Percentiles rank a stretch among this genome's conserved stretches.
Evolutionary conservation across 257 asterid species (phyloP).

Genomic region (Ocimum tenuiflorum): DNA sequence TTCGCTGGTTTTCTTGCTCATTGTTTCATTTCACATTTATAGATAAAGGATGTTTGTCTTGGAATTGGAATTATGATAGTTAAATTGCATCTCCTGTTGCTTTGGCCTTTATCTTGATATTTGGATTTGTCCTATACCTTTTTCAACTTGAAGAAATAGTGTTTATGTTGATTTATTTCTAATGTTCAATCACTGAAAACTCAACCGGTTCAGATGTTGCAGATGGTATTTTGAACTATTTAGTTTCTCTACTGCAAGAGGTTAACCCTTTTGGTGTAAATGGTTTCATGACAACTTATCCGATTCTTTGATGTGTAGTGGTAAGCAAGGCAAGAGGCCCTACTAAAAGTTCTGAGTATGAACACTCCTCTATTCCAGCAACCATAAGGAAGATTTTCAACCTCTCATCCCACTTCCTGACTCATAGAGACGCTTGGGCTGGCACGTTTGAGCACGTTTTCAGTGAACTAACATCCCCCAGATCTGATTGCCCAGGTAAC

Average conservation of each 20-base stretch:
- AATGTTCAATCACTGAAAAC: too few species aligned
- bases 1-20: not conserved
- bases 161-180: too few species aligned
- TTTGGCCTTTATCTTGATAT: too few species aligned
- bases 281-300: not conserved
- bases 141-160: too few species aligned
- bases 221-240: too few species aligned
- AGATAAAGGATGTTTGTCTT: not conserved
- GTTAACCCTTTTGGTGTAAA: not conserved
- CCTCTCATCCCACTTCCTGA: conserved; percentile 46
- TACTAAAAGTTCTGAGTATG: conserved; percentile 46
- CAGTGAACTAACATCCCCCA: conserved; percentile 40
- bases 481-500: conserved; percentile 66
- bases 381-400: conserved; percentile 58
- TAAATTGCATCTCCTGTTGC: too few species aligned
- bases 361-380: conserved; percentile 62
- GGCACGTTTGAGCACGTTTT: conserved; percentile 63
- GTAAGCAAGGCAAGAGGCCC: conserved; percentile 55
- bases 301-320: conserved; percentile 27
- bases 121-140: too few species aligned
- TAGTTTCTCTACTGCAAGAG: not conserved
- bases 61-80: too few species aligned
- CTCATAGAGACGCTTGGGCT: conserved; percentile 74
- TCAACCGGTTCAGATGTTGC: too few species aligned
- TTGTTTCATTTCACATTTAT: not conserved